Evolutionary conservation across 106 monocot genomes (phyloP).

Genomic region (Acorus calamus): DNA sequence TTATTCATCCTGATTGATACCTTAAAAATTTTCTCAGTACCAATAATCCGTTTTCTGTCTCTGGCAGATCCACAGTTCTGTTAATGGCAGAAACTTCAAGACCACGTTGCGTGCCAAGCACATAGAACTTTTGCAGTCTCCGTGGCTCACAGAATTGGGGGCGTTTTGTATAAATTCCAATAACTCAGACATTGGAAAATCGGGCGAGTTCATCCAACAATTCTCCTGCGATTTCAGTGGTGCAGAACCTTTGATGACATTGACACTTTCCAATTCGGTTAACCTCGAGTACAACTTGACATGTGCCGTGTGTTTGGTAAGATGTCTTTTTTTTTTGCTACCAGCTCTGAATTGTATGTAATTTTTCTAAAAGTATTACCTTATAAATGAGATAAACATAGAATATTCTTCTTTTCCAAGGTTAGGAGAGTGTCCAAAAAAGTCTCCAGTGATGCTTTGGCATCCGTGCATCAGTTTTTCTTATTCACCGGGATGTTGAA

Average conservation of each 20-base stretch:
- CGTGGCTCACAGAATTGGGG: conserved; percentile 75
- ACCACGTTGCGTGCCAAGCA: conserved; percentile 41
- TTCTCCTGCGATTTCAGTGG: conserved; percentile 57
- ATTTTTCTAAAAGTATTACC: too few relatives aligned
- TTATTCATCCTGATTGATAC: too few relatives aligned
- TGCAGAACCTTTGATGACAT: conserved; percentile 39
- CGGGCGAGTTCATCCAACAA: conserved; percentile 44
- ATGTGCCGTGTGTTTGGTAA: conserved; percentile 78
- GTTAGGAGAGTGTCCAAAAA: too few relatives aligned
- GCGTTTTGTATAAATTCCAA: conserved; percentile 58
- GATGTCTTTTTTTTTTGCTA: conserved; percentile 2
- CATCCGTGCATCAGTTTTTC: too few relatives aligned
- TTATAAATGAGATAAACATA: too few relatives aligned
- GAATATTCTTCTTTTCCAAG: too few relatives aligned
- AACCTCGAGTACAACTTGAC: conserved; percentile 61
- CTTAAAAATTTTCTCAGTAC: too few relatives aligned
- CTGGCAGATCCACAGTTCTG: conserved; percentile 65
- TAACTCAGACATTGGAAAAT: conserved; percentile 38
- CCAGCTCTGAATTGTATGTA: too few relatives aligned
- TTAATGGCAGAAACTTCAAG: conserved; percentile 70
- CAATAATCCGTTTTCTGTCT: too few relatives aligned
- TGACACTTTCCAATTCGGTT: conserved; percentile 45
- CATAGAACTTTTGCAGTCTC: conserved; percentile 71
- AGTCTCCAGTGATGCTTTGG: too few relatives aligned
- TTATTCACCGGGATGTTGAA: too few relatives aligned